Evolutionary conservation across 2,329 filamentous ascomycete genomes (phyloP).

Genomic region (Talaromyces marneffei): DNA sequence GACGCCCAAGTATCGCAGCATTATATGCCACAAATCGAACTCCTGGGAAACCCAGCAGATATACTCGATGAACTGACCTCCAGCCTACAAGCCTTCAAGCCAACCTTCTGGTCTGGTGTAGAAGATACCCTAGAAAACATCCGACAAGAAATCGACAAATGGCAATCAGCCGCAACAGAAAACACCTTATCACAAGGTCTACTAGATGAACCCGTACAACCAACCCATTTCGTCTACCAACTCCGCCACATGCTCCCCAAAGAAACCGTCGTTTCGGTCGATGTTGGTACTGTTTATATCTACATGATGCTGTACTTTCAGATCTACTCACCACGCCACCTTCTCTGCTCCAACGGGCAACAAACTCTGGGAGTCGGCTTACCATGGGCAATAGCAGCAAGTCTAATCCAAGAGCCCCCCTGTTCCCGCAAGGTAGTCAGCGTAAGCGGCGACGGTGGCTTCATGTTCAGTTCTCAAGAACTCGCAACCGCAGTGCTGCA

Average conservation of each 20-base stretch:
- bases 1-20: conserved; percentile 10
- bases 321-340: conserved; percentile 9
- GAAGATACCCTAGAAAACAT: conserved; percentile 8
- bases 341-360: conserved; percentile 14
- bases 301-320: conserved; percentile 16
- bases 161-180: conserved; percentile 7
- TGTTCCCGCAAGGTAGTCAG: conserved; percentile 12
- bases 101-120: conserved; percentile 8
- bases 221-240: conserved; percentile 11
- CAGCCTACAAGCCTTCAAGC: conserved; percentile 8
- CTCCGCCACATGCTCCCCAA: conserved; percentile 4
- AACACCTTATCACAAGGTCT: not conserved
- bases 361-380: conserved; percentile 11
- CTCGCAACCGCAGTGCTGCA: conserved; percentile 9
- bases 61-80: conserved; percentile 11
- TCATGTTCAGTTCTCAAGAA: conserved; percentile 14
- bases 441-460: conserved; percentile 14
- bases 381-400: conserved; percentile 12
- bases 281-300: conserved; percentile 13
- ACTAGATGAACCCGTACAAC: conserved; percentile 2
- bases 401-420: conserved; percentile 8
- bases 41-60: conserved; percentile 13
- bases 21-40: conserved; percentile 12
- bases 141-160: conserved; percentile 10
- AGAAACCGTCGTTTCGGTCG: conserved; percentile 11